Evolutionary conservation across 2,329 filamentous ascomycete species (phyloP).

Genomic region (Ophiosphaerella korrae): DNA sequence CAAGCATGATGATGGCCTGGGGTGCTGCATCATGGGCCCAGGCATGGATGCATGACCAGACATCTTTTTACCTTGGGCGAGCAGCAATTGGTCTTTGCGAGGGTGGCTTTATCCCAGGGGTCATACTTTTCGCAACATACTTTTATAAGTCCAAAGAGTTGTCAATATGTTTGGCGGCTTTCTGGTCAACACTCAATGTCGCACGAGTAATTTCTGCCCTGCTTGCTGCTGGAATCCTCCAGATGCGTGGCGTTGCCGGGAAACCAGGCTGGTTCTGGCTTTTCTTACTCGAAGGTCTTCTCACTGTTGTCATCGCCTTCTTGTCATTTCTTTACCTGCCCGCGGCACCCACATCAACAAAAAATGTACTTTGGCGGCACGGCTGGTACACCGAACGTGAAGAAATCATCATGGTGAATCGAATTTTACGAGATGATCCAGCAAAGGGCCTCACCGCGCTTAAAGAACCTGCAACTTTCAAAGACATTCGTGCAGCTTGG

Average conservation of each 20-base stretch:
- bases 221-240: slow-evolving; percentile 60
- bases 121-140: slow-evolving; percentile 71
- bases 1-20: slow-evolving; percentile 52
- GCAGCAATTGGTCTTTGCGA: slow-evolving; percentile 51
- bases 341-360: slow-evolving; percentile 57
- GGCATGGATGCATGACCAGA: slow-evolving; percentile 63
- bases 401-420: slow-evolving; percentile 71
- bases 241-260: slow-evolving; percentile 55
- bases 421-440: slow-evolving; percentile 61
- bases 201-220: slow-evolving; percentile 61
- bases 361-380: slow-evolving; percentile 48
- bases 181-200: slow-evolving; percentile 70
- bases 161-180: slow-evolving; percentile 67
- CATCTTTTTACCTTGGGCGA: slow-evolving; percentile 49
- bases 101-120: slow-evolving; percentile 64
- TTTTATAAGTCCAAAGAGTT: slow-evolving; percentile 76
- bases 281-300: slow-evolving; percentile 50
- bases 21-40: slow-evolving; percentile 64
- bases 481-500: slow-evolving; percentile 56
- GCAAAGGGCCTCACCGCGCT: slow-evolving; percentile 63
- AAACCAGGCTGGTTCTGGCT: slow-evolving; percentile 62
- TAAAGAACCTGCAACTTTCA: slow-evolving; percentile 56
- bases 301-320: slow-evolving; percentile 37
- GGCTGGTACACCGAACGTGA: slow-evolving; percentile 71
- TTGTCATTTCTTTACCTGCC: slow-evolving; percentile 45